phyloP scores from a whole-genome alignment of 441 rosid species.

The Jatropha multifida region DNA sequence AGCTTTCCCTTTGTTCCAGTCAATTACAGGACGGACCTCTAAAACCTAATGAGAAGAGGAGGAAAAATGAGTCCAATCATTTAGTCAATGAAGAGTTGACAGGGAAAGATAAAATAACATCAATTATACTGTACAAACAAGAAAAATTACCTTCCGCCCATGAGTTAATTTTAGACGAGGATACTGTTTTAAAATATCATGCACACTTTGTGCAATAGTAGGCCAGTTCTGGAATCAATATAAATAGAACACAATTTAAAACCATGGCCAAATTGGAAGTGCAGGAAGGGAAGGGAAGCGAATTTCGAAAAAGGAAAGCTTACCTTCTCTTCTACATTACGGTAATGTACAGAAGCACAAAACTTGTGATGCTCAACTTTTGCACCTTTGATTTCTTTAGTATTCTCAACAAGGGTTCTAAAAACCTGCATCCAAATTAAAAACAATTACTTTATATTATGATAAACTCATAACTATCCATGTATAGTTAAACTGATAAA shows the following conservation, averaged over 20 bases:
- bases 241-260: constrained; percentile 12
- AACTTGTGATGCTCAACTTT: constrained; percentile 95
- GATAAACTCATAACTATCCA: too few relatives aligned
- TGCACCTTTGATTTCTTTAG: constrained; percentile 70
- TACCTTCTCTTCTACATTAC: constrained; percentile 94
- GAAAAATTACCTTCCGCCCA: constrained; percentile 78
- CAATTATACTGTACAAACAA: neutral
- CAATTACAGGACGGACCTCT: constrained; percentile 89
- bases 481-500: neutral
- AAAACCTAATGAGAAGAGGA: constrained; percentile 55
- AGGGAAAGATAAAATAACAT: neutral
- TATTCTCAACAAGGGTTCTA: constrained; percentile 71
- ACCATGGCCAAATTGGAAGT: neutral
- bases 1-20: constrained; percentile 97
- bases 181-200: constrained; percentile 70
- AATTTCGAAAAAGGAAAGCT: neutral
- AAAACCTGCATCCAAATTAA: constrained; percentile 50
- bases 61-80: neutral
- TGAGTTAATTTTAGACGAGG: constrained; percentile 85
- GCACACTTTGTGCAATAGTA: constrained; percentile 77
- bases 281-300: neutral
- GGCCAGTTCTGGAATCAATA: constrained; percentile 68
- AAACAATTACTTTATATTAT: constrained; percentile 2
- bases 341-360: constrained; percentile 93
- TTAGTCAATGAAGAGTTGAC: neutral